Conservation (phyloP, 108 stramenopile genomes). For the Chaetoceros tenuissimus region DNA sequence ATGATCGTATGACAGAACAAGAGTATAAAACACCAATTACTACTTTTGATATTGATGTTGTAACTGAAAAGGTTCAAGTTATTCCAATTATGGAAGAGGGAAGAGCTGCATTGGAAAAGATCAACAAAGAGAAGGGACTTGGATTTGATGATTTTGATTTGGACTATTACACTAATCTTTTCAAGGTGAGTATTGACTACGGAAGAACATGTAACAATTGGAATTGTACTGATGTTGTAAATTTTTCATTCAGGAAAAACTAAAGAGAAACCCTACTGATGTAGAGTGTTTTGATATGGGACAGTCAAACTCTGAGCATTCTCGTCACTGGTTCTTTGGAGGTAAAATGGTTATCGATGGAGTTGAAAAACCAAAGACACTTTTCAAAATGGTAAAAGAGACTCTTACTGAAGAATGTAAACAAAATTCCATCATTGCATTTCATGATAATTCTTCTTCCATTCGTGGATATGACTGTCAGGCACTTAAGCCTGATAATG, state of each 20-base stretch:
- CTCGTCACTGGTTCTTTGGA: conserved; percentile 99
- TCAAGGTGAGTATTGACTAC: conserved; percentile 69
- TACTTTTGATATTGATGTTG: conserved; percentile 63
- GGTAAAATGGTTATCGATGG: conserved; percentile 98
- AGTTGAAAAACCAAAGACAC: conserved; percentile 81
- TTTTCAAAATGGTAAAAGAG: conserved; percentile 98
- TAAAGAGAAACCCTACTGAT: conserved; percentile 93
- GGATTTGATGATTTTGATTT: conserved; percentile 99
- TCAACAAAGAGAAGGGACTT: conserved; percentile 85
- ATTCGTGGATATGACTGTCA: conserved; percentile 84
- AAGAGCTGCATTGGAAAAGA: conserved; percentile 79
- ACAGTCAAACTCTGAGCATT: conserved; percentile 97
- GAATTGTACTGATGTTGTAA: not conserved
- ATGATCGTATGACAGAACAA: conserved; percentile 99
- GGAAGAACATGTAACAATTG: not conserved
- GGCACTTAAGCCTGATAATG: conserved; percentile 44
- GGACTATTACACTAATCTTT: conserved; percentile 94
- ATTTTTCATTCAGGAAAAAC: conserved; percentile 85
- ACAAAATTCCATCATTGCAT: conserved; percentile 95
- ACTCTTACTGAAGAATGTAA: conserved; percentile 73
- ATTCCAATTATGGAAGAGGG: conserved; percentile 92
- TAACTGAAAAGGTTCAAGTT: conserved; percentile 50
- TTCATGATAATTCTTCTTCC: conserved; percentile 95
- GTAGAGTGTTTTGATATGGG: conserved; percentile 99
- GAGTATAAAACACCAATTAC: conserved; percentile 67